Percentiles rank a stretch among this genome's conserved stretches.
Conservation (phyloP, 148 eudicot genomes). For the Simmondsia chinensis region DNA sequence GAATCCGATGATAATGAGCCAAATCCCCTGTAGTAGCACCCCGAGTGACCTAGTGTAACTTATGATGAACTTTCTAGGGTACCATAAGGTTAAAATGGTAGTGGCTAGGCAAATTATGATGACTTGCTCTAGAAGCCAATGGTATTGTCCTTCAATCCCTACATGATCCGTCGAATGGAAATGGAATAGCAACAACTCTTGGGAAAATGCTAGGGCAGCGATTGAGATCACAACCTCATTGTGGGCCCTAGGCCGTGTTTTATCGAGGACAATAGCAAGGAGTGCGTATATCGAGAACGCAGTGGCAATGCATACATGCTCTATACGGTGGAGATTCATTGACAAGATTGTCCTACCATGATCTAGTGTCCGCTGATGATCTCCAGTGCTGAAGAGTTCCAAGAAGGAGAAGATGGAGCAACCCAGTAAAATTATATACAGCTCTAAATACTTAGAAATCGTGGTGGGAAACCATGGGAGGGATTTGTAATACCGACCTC, state of each 20-base stretch:
- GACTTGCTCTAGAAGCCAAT: slow-evolving; percentile 23
- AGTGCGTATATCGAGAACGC: slow-evolving; percentile 20
- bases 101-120: slow-evolving; percentile 20
- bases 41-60: slow-evolving; percentile 27
- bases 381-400: too few species aligned
- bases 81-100: slow-evolving; percentile 23
- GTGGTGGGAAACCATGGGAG: slow-evolving; percentile 34
- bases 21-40: slow-evolving; percentile 24
- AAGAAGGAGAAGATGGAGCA: slow-evolving; percentile 16
- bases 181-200: slow-evolving; percentile 31
- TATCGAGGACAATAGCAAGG: slow-evolving; percentile 26
- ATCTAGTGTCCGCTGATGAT: slow-evolving; percentile 11
- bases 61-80: slow-evolving; percentile 16
- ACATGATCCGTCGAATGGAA: slow-evolving; percentile 40
- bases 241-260: not conserved
- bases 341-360: slow-evolving; percentile 24
- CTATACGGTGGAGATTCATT: slow-evolving; percentile 22
- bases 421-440: slow-evolving; percentile 19
- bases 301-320: slow-evolving; percentile 22
- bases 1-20: slow-evolving; percentile 34
- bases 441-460: slow-evolving; percentile 23
- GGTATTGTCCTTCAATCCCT: slow-evolving; percentile 39
- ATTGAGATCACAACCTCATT: slow-evolving; percentile 10
- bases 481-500: slow-evolving; percentile 12
- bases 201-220: slow-evolving; percentile 22